Evolutionary conservation across 2,329 filamentous ascomycete genomes (phyloP).

Genomic region (Neopestalotiopsis sp.): DNA sequence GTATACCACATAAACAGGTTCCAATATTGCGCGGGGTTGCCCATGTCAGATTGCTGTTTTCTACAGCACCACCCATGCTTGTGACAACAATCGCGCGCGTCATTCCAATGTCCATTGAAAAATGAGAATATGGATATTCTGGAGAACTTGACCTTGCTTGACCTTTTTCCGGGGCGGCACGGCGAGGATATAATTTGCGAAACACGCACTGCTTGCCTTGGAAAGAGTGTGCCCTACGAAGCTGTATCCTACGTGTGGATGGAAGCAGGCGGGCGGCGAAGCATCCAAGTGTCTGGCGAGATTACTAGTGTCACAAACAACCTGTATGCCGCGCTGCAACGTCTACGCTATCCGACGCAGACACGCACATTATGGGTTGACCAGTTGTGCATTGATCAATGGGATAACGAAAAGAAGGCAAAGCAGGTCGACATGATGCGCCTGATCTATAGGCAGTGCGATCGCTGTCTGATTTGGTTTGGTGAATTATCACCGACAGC

Average conservation of each 20-base stretch:
- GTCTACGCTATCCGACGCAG: not conserved
- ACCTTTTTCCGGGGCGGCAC: not conserved
- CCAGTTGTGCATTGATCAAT: slow-evolving; percentile 24
- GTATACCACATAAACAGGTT: too few species aligned
- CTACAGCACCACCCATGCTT: not conserved
- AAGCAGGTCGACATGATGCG: slow-evolving; percentile 22
- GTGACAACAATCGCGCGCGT: not conserved
- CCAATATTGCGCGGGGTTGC: not conserved
- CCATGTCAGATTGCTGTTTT: not conserved
- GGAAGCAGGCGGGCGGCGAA: not conserved
- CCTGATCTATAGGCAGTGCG: slow-evolving; percentile 17
- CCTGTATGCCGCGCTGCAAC: not conserved
- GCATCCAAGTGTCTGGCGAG: not conserved
- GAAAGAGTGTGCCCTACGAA: not conserved
- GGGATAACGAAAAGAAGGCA: slow-evolving; percentile 19
- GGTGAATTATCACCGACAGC: too few species aligned
- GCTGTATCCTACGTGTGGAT: not conserved
- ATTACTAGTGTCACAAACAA: not conserved
- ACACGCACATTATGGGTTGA: slow-evolving; percentile 20
- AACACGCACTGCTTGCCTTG: not conserved
- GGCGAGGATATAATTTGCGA: not conserved
- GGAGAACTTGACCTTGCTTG: not conserved
- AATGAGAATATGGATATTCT: not conserved
- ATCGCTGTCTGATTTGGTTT: slow-evolving; percentile 12
- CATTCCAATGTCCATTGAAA: not conserved